Percentiles rank a stretch among this genome's conserved stretches.
These are phyloP conservation scores for Coleophoma cylindrospora DNA, from an alignment of 2,329 filamentous ascomycete species.

Conservation along the genomic window DNA sequence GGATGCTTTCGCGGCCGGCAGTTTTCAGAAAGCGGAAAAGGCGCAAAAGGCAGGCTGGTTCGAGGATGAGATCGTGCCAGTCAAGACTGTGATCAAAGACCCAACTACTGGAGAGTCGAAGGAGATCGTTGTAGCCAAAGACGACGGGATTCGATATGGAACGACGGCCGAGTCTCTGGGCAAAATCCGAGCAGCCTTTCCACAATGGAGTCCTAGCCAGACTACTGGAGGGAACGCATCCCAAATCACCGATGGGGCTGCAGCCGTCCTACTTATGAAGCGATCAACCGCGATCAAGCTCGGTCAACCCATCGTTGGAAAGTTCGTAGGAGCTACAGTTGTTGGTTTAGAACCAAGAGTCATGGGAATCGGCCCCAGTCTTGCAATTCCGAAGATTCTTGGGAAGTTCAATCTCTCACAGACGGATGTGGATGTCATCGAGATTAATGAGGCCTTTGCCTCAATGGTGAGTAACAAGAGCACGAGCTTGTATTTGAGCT, in stretches of 20 bases:
- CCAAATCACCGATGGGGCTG: constrained; percentile 94
- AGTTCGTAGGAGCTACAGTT: constrained; percentile 78
- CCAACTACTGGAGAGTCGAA: constrained; percentile 82
- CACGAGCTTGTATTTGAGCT: too few species aligned
- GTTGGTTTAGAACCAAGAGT: constrained; percentile 86
- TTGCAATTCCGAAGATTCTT: constrained; percentile 87
- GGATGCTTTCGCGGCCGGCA: constrained; percentile 81
- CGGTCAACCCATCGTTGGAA: constrained; percentile 82
- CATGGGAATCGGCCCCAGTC: constrained; percentile 92
- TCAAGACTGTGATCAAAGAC: constrained; percentile 80
- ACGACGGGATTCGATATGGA: constrained; percentile 80
- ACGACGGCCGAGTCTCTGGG: constrained; percentile 82
- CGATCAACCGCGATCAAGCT: constrained; percentile 80
- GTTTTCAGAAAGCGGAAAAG: constrained; percentile 80
- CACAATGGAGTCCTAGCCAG: constrained; percentile 81
- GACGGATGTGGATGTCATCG: constrained; percentile 89
- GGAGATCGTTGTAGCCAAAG: constrained; percentile 71
- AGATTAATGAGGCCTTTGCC: constrained; percentile 98
- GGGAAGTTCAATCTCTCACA: constrained; percentile 76
- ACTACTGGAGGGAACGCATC: constrained; percentile 96
- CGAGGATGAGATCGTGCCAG: constrained; percentile 80
- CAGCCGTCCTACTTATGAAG: constrained; percentile 91
- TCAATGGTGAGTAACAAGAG: constrained; percentile 71
- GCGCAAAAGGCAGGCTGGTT: constrained; percentile 85
- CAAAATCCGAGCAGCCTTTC: constrained; percentile 87